phyloP scores from a whole-genome alignment of 1,284 basidiomycete species.

The Ustilago esculenta region DNA sequence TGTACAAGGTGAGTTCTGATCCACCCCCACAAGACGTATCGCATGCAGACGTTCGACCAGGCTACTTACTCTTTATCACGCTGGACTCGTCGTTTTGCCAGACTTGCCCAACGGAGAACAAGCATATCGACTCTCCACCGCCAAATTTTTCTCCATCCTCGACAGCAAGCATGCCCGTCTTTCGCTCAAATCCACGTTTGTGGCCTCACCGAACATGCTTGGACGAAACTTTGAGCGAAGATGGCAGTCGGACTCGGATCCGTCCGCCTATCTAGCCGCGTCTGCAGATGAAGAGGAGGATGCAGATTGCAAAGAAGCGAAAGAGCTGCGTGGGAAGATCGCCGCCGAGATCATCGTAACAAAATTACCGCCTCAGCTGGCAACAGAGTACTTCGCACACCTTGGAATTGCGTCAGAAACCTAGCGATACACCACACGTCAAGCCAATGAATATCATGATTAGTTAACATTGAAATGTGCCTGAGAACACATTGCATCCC shows the following conservation, averaged over 20 bases:
- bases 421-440: background rate
- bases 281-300: background rate
- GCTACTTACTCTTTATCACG: too few relatives aligned
- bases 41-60: too few relatives aligned
- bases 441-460: too few relatives aligned
- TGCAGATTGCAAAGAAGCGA: slow-evolving; percentile 20
- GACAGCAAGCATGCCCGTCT: slow-evolving; percentile 22
- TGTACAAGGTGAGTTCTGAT: slow-evolving; percentile 28
- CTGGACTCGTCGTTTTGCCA: too few relatives aligned
- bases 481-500: too few relatives aligned
- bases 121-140: slow-evolving; percentile 27
- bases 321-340: slow-evolving; percentile 20
- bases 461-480: too few relatives aligned
- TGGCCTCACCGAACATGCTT: slow-evolving; percentile 33
- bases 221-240: slow-evolving; percentile 33
- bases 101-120: slow-evolving; percentile 30
- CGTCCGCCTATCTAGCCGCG: slow-evolving; percentile 9
- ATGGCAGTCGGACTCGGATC: slow-evolving; percentile 28
- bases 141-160: slow-evolving; percentile 27
- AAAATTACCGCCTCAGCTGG: slow-evolving; percentile 17
- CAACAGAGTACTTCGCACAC: slow-evolving; percentile 19
- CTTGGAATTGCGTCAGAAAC: slow-evolving; percentile 1
- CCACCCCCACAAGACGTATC: background rate
- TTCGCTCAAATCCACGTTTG: slow-evolving; percentile 16
- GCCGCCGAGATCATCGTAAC: slow-evolving; percentile 30